Evolutionary conservation across 108 stramenopile genomes (phyloP).

Genomic region (Mediolabrus comicus): DNA sequence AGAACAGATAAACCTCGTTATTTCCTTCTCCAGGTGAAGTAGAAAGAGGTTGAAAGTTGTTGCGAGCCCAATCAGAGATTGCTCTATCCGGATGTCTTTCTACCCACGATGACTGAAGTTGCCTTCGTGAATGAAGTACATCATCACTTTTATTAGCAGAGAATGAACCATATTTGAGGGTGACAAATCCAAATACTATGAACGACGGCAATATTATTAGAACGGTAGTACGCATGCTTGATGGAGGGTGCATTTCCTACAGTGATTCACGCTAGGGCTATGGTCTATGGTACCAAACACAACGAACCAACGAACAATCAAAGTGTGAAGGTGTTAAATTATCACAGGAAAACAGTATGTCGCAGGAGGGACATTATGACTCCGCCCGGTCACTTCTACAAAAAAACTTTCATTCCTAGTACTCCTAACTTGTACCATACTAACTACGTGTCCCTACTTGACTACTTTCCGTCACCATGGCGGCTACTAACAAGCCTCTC

Average conservation of each 20-base stretch:
- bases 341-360: too few relatives aligned
- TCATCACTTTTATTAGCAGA: neutral
- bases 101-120: neutral
- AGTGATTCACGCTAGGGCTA: too few relatives aligned
- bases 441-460: too few relatives aligned
- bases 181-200: neutral
- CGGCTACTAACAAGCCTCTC: neutral
- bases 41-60: neutral
- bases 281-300: too few relatives aligned
- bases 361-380: too few relatives aligned
- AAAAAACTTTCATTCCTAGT: too few relatives aligned
- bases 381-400: too few relatives aligned
- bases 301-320: too few relatives aligned
- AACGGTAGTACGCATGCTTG: neutral
- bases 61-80: neutral
- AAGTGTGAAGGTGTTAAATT: too few relatives aligned
- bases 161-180: neutral
- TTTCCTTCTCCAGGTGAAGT: neutral
- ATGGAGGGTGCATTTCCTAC: too few relatives aligned
- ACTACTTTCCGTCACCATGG: too few relatives aligned
- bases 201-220: neutral
- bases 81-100: neutral
- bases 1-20: neutral
- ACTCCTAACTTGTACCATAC: too few relatives aligned
- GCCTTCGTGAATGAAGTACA: neutral